These are phyloP conservation scores for Anethum foeniculum DNA, from an alignment of 140 eudicot species.

Conservation along the genomic window DNA sequence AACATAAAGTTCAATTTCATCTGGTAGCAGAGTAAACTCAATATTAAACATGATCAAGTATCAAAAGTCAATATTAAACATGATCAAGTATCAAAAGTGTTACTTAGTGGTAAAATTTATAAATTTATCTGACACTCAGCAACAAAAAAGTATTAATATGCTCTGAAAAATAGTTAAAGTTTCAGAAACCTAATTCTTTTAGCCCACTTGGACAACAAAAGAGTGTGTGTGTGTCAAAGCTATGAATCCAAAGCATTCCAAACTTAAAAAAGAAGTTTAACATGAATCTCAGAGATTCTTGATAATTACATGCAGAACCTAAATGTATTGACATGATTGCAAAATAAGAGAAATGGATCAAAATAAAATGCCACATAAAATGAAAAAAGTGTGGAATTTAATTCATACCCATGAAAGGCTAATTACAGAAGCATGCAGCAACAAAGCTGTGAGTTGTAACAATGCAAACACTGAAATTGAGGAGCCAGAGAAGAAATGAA, in stretches of 20 bases:
- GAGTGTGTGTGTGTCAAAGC: neutral
- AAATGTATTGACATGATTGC: neutral
- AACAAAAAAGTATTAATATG: no score
- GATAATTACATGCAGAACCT: neutral
- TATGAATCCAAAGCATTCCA: neutral
- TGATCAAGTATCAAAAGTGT: neutral
- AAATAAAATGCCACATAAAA: neutral
- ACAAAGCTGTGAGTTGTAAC: neutral
- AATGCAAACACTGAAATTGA: neutral
- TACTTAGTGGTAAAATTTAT: no score
- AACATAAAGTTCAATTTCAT: no score
- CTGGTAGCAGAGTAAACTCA: neutral
- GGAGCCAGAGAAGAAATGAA: neutral
- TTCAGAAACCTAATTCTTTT: neutral
- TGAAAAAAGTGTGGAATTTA: neutral
- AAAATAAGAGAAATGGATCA: neutral
- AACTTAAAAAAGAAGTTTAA: no score
- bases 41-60: neutral
- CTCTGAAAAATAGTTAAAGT: no score
- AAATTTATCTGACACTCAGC: no score
- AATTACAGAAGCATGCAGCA: slow-evolving; percentile 3
- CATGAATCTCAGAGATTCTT: neutral
- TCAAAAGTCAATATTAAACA: no score
- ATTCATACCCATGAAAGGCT: neutral
- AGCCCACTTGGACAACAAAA: neutral